Conservation (phyloP, 2,329 filamentous ascomycete species). For the Neofusicoccum parvum region DNA sequence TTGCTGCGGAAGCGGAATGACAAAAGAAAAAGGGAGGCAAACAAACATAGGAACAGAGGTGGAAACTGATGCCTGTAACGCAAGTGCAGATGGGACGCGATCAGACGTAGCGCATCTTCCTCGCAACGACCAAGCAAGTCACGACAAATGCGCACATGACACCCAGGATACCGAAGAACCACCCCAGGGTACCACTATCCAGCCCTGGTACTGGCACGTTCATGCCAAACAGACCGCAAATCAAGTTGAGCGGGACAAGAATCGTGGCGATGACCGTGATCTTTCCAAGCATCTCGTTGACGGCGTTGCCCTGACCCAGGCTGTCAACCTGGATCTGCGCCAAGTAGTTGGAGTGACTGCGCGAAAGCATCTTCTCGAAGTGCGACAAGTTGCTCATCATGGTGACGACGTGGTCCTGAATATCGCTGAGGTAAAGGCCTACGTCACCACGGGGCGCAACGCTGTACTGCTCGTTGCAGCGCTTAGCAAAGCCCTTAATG, state of each 20-base stretch:
- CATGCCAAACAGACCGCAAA: slow-evolving; percentile 87
- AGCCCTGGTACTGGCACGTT: slow-evolving; percentile 71
- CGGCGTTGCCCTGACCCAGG: slow-evolving; percentile 82
- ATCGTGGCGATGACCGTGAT: slow-evolving; percentile 94
- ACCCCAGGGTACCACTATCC: slow-evolving; percentile 42
- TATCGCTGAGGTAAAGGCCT: slow-evolving; percentile 92
- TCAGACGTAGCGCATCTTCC: slow-evolving; percentile 40
- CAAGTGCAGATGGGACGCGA: background rate
- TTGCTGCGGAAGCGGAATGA: background rate
- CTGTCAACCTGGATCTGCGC: slow-evolving; percentile 92
- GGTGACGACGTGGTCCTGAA: slow-evolving; percentile 98
- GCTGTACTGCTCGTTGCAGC: slow-evolving; percentile 96
- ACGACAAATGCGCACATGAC: slow-evolving; percentile 53
- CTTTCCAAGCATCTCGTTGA: slow-evolving; percentile 89
- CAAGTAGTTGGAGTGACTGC: slow-evolving; percentile 93
- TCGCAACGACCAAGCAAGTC: slow-evolving; percentile 44
- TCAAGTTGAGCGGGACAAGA: slow-evolving; percentile 91
- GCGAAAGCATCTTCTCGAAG: slow-evolving; percentile 95
- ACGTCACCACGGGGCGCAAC: slow-evolving; percentile 96
- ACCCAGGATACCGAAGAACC: slow-evolving; percentile 64
- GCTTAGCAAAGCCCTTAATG: slow-evolving; percentile 94
- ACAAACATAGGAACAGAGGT: background rate
- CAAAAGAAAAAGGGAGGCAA: background rate
- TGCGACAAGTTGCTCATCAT: slow-evolving; percentile 97
- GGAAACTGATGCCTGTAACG: background rate